A percentile compares a stretch with the other conserved stretches of the same genome.
Evolutionary conservation across 129 eudicot genomes (phyloP).

Genomic region (Tagetes erecta): DNA sequence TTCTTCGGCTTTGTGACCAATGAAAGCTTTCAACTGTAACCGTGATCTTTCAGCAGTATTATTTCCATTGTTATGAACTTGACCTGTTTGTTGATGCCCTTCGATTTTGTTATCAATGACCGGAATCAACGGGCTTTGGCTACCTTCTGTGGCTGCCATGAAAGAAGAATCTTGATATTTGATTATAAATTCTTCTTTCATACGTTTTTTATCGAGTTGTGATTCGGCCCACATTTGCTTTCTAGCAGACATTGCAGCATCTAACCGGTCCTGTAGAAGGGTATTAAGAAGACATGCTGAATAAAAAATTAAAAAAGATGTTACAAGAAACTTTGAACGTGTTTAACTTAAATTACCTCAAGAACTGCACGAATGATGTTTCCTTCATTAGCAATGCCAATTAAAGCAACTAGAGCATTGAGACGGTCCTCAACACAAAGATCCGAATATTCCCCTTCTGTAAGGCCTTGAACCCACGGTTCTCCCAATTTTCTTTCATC

Average conservation of each 20-base stretch:
- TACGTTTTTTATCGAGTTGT: constrained; percentile 78
- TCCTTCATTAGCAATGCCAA: constrained; percentile 90
- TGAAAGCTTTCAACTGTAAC: constrained; percentile 85
- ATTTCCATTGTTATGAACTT: constrained; percentile 61
- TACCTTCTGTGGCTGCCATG: constrained; percentile 48
- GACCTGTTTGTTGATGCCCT: constrained; percentile 30
- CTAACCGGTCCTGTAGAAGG: constrained; percentile 79
- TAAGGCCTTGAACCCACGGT: constrained; percentile 88
- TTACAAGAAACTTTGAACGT: neutral
- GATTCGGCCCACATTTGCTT: constrained; percentile 99
- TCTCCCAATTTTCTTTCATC: constrained; percentile 71
- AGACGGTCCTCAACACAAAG: constrained; percentile 94
- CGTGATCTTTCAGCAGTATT: constrained; percentile 76
- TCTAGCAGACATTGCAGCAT: constrained; percentile 83
- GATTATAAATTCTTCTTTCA: constrained; percentile 59
- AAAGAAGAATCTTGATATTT: constrained; percentile 58
- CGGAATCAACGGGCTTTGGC: constrained; percentile 54
- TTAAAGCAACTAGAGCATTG: constrained; percentile 80
- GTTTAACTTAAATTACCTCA: constrained; percentile 50
- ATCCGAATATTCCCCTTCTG: constrained; percentile 94
- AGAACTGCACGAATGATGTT: constrained; percentile 75
- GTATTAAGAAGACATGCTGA: neutral
- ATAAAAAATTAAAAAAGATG: neutral
- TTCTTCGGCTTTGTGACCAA: constrained; percentile 92
- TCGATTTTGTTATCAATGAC: constrained; percentile 43